These are phyloP conservation scores for Lichenothelia convexa DNA, from an alignment of 495 filamentous ascomycete genomes.

Conservation along the genomic window DNA sequence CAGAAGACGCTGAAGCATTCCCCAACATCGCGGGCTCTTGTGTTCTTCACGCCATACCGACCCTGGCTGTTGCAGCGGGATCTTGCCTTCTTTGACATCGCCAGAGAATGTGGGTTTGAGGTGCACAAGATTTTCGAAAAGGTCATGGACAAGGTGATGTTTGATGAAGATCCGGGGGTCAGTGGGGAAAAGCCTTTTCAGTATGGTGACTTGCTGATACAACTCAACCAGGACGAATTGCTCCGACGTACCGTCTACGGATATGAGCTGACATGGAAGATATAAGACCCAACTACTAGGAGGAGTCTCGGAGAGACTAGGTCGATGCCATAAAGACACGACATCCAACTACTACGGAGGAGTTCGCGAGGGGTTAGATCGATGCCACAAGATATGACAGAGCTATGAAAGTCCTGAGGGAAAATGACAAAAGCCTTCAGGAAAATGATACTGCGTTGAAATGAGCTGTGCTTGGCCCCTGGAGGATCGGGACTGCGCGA, in stretches of 20 bases:
- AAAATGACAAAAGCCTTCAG: too few species aligned
- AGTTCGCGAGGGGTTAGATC: too few species aligned
- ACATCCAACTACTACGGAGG: too few species aligned
- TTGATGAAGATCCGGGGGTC: slow-evolving; percentile 68
- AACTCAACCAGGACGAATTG: slow-evolving; percentile 15
- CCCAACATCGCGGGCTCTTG: slow-evolving; percentile 44
- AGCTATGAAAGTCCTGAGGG: too few species aligned
- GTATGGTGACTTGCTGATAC: slow-evolving; percentile 3
- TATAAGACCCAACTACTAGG: too few species aligned
- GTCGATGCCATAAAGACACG: too few species aligned
- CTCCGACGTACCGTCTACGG: slow-evolving; percentile 67
- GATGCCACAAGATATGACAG: too few species aligned
- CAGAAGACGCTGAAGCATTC: slow-evolving; percentile 37
- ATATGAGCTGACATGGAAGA: slow-evolving; percentile 36
- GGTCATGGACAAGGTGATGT: slow-evolving; percentile 66
- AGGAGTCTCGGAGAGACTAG: too few species aligned
- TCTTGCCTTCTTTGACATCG: slow-evolving; percentile 66
- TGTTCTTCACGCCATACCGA: slow-evolving; percentile 86
- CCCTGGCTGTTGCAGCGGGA: slow-evolving; percentile 78
- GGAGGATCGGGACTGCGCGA: too few species aligned
- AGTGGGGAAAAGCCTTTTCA: slow-evolving; percentile 11
- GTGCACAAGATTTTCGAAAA: slow-evolving; percentile 68
- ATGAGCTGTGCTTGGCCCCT: too few species aligned
- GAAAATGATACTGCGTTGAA: too few species aligned
- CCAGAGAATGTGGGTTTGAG: slow-evolving; percentile 42